Base-by-base conservation (phyloP, 371 early-diverging fungal genomes). In the Blakeslea trispora region DNA sequence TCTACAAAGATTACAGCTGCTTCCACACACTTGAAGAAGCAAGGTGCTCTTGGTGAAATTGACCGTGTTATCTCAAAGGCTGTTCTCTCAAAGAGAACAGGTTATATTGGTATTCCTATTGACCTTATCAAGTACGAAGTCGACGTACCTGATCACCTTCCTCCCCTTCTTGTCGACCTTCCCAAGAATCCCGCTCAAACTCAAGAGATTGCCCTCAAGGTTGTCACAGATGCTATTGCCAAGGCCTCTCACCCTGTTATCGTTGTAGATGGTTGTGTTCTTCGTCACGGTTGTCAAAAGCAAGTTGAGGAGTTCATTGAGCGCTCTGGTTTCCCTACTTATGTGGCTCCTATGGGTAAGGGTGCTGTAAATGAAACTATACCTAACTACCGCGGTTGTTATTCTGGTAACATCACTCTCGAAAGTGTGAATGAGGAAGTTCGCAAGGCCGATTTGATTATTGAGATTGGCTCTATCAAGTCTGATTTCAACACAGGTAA, bases 401-500 rank as follows among this genome's bases (percentile, higher is more conserved):
- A 75, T 35, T 52, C 66, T 51, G 79, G 72, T 43, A 58, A 62
- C 28, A 64, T 72, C n/a, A 66, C 68, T 13, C 51, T 73, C 15
- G 63, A 56, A 18, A 57, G 66, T 15, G 58, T 77, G 23, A 52
- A 55, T 34, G 50, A 70, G 13, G 75, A 72, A 45, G 65, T 81
- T 10, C 61, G 66, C 40, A 19, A 59, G 18, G 50, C 73, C 13
- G 79, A 82, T 55, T 59, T 79, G 46, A 70, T 82, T 35, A 45
- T 82, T 13, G 70, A 70, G 28, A 52, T 82, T 39, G 81, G 81
- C 23, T 59, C 75, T 11, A 57, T 81, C 60, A 67, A 73, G 47
- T 62, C 76, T 50, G 83, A 82, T 63, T 81, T 75, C 62, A 82
- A 82, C 57, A 81, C 79, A 10, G 83, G 79, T 60, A 75, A 72